Base-by-base conservation (phyloP, 192 early-diverging fungal species). In the Coemansia sp. region DNA sequence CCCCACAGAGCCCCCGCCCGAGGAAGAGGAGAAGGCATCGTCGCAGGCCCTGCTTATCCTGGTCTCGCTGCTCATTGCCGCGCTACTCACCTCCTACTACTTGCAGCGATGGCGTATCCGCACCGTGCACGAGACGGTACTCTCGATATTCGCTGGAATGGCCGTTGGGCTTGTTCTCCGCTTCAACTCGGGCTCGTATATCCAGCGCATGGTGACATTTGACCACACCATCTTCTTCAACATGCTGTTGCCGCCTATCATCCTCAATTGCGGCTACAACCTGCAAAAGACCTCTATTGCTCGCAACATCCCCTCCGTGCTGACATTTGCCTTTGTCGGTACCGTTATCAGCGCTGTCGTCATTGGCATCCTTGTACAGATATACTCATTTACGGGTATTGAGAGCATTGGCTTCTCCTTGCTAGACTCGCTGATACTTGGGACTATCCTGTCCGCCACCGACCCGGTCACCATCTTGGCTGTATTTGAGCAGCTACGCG, bases 401-500 rank as follows among this genome's bases (percentile, higher is more conserved):
- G 89, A 91, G 50, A 83, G 82, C 37, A 82, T 91, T 9, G 79
- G 83, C 48, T 74, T 98, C 41, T 86, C 88, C 12, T 89, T 95
- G 48, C 80, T 97, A 55, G 97, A 99, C 73, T 93, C 90, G 66
- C 91, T 99, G 78, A 92, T 95, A 26, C 92, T 97, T 72, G 97
- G 97, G 16, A 85, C 94, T 12, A 94, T 99, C 58, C 76, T 99
- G 52, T 95, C 93, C 10, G 95, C 97, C 16, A 99, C 97, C 2
- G 97, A 99, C 73, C 95, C 97, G 3, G 95, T 99, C 34, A 97
- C 97, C 0, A 92, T 99, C 26, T 83, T 99, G 61, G 90, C 97
- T 6, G 93, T 99, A 37, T 97, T 99, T 73, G 86, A 93, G 64
- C 93, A 95, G 66, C 83, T 95, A 59, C 87, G 89, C 62, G 97